Conservation (phyloP, 2,329 filamentous ascomycete species). For the Pseudocercospora fijiensis region DNA sequence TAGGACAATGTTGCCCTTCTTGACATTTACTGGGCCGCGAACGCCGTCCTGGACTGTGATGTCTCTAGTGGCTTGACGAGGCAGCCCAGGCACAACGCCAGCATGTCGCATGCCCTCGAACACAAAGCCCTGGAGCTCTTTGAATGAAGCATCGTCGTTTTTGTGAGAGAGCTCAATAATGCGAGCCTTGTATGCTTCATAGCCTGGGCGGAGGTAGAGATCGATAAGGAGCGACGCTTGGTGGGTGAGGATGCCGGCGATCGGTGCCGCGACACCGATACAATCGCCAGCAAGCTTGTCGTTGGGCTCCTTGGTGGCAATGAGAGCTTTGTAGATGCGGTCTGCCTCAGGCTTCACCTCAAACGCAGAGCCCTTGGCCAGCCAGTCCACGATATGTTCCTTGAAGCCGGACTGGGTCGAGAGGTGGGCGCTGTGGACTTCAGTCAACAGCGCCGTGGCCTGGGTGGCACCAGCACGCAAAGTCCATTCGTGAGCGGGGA, state of each 20-base stretch:
- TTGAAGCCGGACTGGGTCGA: conserved; percentile 47
- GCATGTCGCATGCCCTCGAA: conserved; percentile 57
- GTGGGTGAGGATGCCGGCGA: conserved; percentile 54
- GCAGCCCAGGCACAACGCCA: conserved; percentile 53
- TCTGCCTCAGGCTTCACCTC: conserved; percentile 53
- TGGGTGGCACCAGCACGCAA: conserved; percentile 48
- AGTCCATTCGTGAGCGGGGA: conserved; percentile 51
- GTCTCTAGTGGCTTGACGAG: conserved; percentile 50
- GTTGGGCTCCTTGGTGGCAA: conserved; percentile 47
- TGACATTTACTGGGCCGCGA: conserved; percentile 50
- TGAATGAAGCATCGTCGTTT: conserved; percentile 44
- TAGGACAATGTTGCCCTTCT: conserved; percentile 46
- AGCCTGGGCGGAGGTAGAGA: conserved; percentile 51
- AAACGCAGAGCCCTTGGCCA: conserved; percentile 51
- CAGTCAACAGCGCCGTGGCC: conserved; percentile 41
- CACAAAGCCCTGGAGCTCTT: conserved; percentile 55
- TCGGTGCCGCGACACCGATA: conserved; percentile 51
- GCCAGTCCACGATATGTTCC: conserved; percentile 48
- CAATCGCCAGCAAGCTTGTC: conserved; percentile 53
- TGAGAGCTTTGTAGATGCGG: conserved; percentile 53
- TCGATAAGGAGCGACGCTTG: conserved; percentile 56
- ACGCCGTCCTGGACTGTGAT: conserved; percentile 47
- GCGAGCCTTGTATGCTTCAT: conserved; percentile 53
- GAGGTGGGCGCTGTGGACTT: conserved; percentile 48
- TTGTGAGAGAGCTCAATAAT: conserved; percentile 52